Evolutionary conservation across 148 eudicot species (phyloP), one percentile per base, ranked within the genome.

Genomic region (Vaccinium corymbosum): DNA sequence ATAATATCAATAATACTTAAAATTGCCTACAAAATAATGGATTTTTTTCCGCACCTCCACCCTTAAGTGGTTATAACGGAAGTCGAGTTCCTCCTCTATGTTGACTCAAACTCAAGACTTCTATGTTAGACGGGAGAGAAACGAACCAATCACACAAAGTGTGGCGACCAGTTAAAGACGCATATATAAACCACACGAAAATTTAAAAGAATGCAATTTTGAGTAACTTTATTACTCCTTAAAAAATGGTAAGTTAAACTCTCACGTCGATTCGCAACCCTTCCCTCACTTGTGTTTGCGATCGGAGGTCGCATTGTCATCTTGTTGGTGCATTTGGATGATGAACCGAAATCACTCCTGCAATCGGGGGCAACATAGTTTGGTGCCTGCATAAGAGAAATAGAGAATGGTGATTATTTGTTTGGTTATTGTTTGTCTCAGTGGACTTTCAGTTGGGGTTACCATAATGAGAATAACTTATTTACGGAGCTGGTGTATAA

Each of bases 221-320:
- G 32, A n/a, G 27, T 1, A 64, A 22, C 1, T 50, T 7, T 50
- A 10, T 50, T 7, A 50, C 0, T 50, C 1, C 1, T 4, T 50
- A 64, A 15, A 71, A 71, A 71, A 29, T 32, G 50, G 19, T 74
- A 78, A 22, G 22, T 25, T 76, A 5, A 61, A 81, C 89, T 48
- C 85, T 85, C 25, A 95, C 97, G 98, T 81, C 94, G 93, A 80
- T 93, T 93, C 13, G 91, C 91, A 57, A 87, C 81, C 80, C 96
- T 88, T 81, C 85, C 84, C 29, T 89, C 88, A 3, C 85, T 1
- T 46, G 85, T 64, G 66, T 77, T 84, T 11, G 85, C 49, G 38
- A 76, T 76, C 38, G 91, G 86, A 71, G 90, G 87, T 72, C 93
- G 84, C 71, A 80, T 82, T 1, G 87, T 27, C 73, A 86, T 83